Evolutionary conservation across 2,329 filamentous ascomycete genomes (phyloP).

Genomic region (Botryosphaeria dothidea): DNA sequence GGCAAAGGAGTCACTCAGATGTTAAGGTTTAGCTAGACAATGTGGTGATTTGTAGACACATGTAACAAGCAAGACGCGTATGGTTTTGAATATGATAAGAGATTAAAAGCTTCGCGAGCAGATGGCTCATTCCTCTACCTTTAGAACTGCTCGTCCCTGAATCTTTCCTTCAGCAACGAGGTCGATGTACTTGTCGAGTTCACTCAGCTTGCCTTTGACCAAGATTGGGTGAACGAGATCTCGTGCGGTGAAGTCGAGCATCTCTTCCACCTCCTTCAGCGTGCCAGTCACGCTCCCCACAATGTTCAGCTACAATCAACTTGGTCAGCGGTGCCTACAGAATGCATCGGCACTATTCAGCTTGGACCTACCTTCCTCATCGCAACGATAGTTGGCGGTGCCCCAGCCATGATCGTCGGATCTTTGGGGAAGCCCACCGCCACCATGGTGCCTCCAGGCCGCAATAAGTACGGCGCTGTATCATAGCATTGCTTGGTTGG

Average conservation of each 20-base stretch:
- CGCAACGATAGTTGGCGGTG: constrained; percentile 40
- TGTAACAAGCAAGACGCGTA: too few species aligned
- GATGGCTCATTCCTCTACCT: constrained; percentile 30
- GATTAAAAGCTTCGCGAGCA: too few species aligned
- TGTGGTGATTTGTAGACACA: too few species aligned
- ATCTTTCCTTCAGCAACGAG: constrained; percentile 43
- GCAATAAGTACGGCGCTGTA: constrained; percentile 28
- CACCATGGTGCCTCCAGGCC: constrained; percentile 32
- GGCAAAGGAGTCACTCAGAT: too few species aligned
- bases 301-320: constrained; percentile 33
- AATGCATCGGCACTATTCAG: neutral
- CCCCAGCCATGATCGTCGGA: constrained; percentile 25
- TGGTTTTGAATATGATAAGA: too few species aligned
- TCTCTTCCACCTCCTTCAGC: constrained; percentile 48
- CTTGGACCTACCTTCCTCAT: constrained; percentile 31
- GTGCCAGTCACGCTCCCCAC: constrained; percentile 46
- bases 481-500: constrained; percentile 38
- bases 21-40: too few species aligned
- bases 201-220: constrained; percentile 39
- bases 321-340: neutral
- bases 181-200: constrained; percentile 42
- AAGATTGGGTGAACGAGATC: constrained; percentile 45
- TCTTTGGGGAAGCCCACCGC: constrained; percentile 32
- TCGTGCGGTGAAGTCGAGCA: constrained; percentile 46
- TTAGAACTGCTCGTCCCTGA: constrained; percentile 44